phyloP scores from a whole-genome alignment of 148 eudicot genomes.

The Simmondsia chinensis region DNA sequence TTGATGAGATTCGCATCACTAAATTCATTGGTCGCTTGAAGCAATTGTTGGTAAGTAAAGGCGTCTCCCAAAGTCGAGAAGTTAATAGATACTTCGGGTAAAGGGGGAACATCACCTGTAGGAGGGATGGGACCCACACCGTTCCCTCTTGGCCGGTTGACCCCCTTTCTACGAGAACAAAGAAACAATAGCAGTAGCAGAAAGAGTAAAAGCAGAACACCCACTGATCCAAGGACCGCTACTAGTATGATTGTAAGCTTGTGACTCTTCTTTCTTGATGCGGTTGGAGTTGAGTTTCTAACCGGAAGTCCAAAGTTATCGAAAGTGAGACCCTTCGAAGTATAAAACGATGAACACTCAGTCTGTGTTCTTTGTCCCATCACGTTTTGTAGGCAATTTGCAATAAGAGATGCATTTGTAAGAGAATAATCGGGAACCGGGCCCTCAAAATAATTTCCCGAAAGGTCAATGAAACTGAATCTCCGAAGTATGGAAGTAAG shows the following conservation, averaged over 20 bases:
- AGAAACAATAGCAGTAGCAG: constrained; percentile 31
- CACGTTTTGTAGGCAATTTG: constrained; percentile 61
- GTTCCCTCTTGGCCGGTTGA: constrained; percentile 33
- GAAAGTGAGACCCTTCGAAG: constrained; percentile 40
- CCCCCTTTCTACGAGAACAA: constrained; percentile 39
- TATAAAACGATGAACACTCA: constrained; percentile 61
- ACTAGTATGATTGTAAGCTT: constrained; percentile 47
- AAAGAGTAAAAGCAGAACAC: constrained; percentile 38
- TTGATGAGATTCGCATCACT: constrained; percentile 58
- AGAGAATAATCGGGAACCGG: constrained; percentile 29
- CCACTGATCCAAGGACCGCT: constrained; percentile 64
- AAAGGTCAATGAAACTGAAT: constrained; percentile 46
- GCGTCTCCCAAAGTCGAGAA: constrained; percentile 57
- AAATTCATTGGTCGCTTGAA: constrained; percentile 60
- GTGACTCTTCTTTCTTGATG: constrained; percentile 23
- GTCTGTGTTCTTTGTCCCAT: constrained; percentile 35
- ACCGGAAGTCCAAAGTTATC: constrained; percentile 62
- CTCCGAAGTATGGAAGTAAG: constrained; percentile 34
- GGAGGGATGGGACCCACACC: constrained; percentile 67
- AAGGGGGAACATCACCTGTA: constrained; percentile 31
- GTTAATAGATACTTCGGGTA: constrained; percentile 36
- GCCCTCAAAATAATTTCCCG: constrained; percentile 73
- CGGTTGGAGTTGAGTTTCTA: constrained; percentile 21
- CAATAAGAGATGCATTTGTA: constrained; percentile 23
- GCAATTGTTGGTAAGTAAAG: constrained; percentile 73